Percentiles rank a stretch among this genome's conserved stretches.
Evolutionary conservation across 441 rosid genomes (phyloP).

Genomic region (Pelargonium australe): DNA sequence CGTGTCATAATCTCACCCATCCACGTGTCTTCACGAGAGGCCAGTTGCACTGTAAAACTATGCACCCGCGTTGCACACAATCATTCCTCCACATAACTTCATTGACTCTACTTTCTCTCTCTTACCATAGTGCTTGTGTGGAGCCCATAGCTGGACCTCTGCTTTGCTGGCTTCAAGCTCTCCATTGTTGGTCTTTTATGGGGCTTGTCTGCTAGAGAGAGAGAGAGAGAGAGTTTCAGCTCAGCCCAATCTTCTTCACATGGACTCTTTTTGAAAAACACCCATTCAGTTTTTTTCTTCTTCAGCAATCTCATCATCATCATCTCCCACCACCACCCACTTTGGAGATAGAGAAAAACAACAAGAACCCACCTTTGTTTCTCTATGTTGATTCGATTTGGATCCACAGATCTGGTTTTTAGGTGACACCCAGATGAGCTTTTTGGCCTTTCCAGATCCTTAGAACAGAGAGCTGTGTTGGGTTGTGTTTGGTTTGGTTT

Average conservation of each 20-base stretch:
- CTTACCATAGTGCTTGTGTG: constrained; percentile 31
- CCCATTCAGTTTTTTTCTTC: background rate
- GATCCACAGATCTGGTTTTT: constrained; percentile 60
- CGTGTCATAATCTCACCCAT: background rate
- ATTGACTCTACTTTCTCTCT: background rate
- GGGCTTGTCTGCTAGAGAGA: constrained; percentile 49
- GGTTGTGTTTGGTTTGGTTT: no score
- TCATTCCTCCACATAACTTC: background rate
- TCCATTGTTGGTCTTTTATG: constrained; percentile 60
- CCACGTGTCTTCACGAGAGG: background rate
- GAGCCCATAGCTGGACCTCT: constrained; percentile 67
- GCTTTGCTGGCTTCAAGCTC: constrained; percentile 78
- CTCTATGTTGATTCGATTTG: constrained; percentile 22
- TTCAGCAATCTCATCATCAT: background rate
- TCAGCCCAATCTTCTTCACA: constrained; percentile 20
- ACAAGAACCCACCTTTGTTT: constrained; percentile 15
- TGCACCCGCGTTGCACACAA: background rate
- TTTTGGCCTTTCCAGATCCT: constrained; percentile 22
- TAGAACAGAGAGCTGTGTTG: no score
- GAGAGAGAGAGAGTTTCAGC: constrained; percentile 11
- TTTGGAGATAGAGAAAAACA: background rate
- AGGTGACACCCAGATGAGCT: constrained; percentile 19
- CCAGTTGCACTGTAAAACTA: background rate
- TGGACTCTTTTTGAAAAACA: background rate
- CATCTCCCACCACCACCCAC: background rate